A percentile compares a stretch with the other conserved stretches of the same genome.
Conservation (phyloP, 2,329 filamentous ascomycete species). For the Fusarium marasasianum region DNA sequence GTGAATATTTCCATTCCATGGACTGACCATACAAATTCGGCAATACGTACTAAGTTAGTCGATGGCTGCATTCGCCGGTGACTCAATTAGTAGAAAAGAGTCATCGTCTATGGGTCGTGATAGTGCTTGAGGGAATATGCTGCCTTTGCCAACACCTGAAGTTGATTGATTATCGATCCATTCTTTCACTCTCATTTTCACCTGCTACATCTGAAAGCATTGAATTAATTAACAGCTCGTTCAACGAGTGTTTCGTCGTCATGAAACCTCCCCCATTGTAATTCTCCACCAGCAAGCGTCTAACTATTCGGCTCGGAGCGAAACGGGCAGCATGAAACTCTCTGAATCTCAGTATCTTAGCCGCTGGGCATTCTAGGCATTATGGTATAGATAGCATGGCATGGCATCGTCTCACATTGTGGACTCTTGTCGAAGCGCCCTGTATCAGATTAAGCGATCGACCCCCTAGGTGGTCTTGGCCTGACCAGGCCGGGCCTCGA, state of each 20-base stretch:
- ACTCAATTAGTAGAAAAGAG: slow-evolving; percentile 27
- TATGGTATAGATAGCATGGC: background rate
- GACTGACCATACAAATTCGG: background rate
- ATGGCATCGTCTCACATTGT: slow-evolving; percentile 15
- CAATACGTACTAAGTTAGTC: background rate
- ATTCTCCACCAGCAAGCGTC: slow-evolving; percentile 8
- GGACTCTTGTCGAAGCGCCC: slow-evolving; percentile 15
- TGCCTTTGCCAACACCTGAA: background rate
- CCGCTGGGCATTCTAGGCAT: slow-evolving; percentile 3
- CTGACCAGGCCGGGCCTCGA: slow-evolving; percentile 7
- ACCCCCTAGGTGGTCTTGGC: slow-evolving; percentile 1
- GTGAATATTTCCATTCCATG: background rate
- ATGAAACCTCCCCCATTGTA: background rate
- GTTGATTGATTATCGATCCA: background rate
- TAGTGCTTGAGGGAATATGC: background rate
- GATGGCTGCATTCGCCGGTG: slow-evolving; percentile 30
- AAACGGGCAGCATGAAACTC: slow-evolving; percentile 1
- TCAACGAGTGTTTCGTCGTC: slow-evolving; percentile 10
- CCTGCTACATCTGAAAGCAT: background rate
- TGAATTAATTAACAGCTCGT: slow-evolving; percentile 4
- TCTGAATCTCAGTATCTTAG: slow-evolving; percentile 7
- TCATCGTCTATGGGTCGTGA: background rate
- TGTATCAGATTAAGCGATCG: slow-evolving; percentile 30
- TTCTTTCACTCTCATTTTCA: background rate
- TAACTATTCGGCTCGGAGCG: background rate